Conservation (phyloP, 2,329 filamentous ascomycete genomes). For the Karstenula rhodostoma region DNA sequence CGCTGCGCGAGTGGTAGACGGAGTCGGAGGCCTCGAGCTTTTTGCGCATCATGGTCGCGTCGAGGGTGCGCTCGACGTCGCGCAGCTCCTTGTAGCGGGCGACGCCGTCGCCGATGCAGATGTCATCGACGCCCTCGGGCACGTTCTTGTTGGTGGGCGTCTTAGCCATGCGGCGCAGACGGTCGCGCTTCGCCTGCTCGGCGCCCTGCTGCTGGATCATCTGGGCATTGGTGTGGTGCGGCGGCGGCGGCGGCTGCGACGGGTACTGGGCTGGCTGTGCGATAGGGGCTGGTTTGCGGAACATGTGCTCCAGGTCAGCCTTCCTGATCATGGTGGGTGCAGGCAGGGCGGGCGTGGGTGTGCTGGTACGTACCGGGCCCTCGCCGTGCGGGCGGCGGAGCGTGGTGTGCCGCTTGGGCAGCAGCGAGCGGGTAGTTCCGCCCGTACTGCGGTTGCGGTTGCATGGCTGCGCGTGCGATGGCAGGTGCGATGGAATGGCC, state of each 20-base stretch:
- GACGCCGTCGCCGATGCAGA: slow-evolving; percentile 82
- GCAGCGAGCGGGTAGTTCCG: slow-evolving; percentile 54
- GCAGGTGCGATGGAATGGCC: slow-evolving; percentile 40
- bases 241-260: slow-evolving; percentile 44
- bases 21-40: slow-evolving; percentile 88
- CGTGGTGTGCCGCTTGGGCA: slow-evolving; percentile 45
- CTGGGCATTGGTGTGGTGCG: slow-evolving; percentile 51
- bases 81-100: slow-evolving; percentile 83
- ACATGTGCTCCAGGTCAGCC: slow-evolving; percentile 58
- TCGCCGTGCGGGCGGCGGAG: slow-evolving; percentile 49
- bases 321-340: slow-evolving; percentile 53
- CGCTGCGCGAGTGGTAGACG: slow-evolving; percentile 75
- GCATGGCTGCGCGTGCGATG: slow-evolving; percentile 46
- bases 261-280: slow-evolving; percentile 57
- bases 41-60: slow-evolving; percentile 94
- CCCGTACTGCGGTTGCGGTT: slow-evolving; percentile 53
- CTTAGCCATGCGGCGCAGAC: slow-evolving; percentile 79
- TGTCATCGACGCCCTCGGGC: slow-evolving; percentile 82
- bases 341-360: slow-evolving; percentile 15
- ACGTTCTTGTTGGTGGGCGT: slow-evolving; percentile 96
- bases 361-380: slow-evolving; percentile 52
- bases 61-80: slow-evolving; percentile 85
- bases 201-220: slow-evolving; percentile 54
- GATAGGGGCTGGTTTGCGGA: slow-evolving; percentile 56
- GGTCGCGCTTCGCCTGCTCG: slow-evolving; percentile 64